Conservation (phyloP, 2,329 filamentous ascomycete genomes). For the Colletotrichum simmondsii region DNA sequence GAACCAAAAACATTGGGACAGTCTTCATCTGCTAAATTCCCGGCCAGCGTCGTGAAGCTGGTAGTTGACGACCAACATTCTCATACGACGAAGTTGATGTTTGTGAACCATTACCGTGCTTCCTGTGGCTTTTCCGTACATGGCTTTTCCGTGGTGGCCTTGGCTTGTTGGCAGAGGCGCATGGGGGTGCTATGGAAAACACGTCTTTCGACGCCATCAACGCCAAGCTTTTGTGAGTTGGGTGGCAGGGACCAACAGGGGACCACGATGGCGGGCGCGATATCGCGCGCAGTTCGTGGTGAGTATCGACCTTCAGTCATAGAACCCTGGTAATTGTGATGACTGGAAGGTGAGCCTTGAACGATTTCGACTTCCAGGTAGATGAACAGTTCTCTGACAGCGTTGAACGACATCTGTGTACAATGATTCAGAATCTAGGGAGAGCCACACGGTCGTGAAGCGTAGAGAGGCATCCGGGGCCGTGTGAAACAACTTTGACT, state of each 20-base stretch:
- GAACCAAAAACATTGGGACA: not conserved
- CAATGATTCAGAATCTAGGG: too few species aligned
- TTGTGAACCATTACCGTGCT: not conserved
- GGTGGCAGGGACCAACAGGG: conserved; percentile 17
- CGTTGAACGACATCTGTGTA: too few species aligned
- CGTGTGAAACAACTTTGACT: not conserved
- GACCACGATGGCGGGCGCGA: not conserved
- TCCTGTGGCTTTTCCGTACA: not conserved
- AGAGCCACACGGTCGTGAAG: not conserved
- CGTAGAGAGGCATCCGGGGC: not conserved
- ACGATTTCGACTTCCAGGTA: too few species aligned
- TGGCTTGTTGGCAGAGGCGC: conserved; percentile 12
- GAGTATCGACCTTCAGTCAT: not conserved
- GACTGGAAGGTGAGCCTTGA: not conserved
- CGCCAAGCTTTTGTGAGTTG: conserved; percentile 18
- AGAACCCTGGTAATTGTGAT: too few species aligned
- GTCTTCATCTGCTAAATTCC: not conserved
- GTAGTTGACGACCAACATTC: conserved; percentile 6
- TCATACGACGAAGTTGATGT: not conserved
- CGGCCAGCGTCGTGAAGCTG: not conserved
- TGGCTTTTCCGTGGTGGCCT: conserved; percentile 20
- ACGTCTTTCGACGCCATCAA: conserved; percentile 3
- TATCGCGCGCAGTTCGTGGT: not conserved
- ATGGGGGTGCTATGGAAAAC: conserved; percentile 6
- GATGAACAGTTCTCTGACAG: too few species aligned